These are phyloP conservation scores for Hypholoma fasciculare DNA, from an alignment of 768 basidiomycete species.

Conservation along the genomic window DNA sequence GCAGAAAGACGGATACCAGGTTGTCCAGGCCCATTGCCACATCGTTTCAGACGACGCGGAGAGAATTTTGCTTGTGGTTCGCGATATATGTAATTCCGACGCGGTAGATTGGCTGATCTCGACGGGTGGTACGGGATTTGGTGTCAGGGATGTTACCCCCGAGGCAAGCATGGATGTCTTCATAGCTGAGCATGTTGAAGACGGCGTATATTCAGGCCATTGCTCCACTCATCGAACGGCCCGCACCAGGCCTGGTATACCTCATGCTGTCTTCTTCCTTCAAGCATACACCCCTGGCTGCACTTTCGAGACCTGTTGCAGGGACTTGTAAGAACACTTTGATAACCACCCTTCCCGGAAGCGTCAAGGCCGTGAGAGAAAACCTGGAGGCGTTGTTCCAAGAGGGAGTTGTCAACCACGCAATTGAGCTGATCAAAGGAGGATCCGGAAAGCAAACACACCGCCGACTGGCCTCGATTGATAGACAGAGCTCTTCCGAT, in stretches of 20 bases:
- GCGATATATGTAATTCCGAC: slow-evolving; percentile 41
- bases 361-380: slow-evolving; percentile 83
- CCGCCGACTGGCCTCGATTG: slow-evolving; percentile 30
- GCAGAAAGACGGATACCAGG: slow-evolving; percentile 15
- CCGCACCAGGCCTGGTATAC: slow-evolving; percentile 73
- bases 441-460: slow-evolving; percentile 66
- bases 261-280: slow-evolving; percentile 70
- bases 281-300: slow-evolving; percentile 74
- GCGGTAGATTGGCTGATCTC: slow-evolving; percentile 77
- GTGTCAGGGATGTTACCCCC: slow-evolving; percentile 77
- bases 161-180: slow-evolving; percentile 50
- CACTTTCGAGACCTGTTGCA: slow-evolving; percentile 81
- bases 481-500: slow-evolving; percentile 4
- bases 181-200: not conserved
- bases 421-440: slow-evolving; percentile 70
- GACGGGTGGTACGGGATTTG: slow-evolving; percentile 89
- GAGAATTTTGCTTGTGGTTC: slow-evolving; percentile 49
- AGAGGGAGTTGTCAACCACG: slow-evolving; percentile 63
- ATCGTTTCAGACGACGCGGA: slow-evolving; percentile 71
- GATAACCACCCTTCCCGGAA: slow-evolving; percentile 82
- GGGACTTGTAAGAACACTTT: slow-evolving; percentile 69
- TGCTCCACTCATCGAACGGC: slow-evolving; percentile 60
- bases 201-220: slow-evolving; percentile 45
- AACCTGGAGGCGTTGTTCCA: slow-evolving; percentile 64
- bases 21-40: slow-evolving; percentile 25